A percentile compares a stretch with the other conserved stretches of the same genome.
Conservation (phyloP, 352 stramenopile genomes). For the Discostella stelligera region DNA sequence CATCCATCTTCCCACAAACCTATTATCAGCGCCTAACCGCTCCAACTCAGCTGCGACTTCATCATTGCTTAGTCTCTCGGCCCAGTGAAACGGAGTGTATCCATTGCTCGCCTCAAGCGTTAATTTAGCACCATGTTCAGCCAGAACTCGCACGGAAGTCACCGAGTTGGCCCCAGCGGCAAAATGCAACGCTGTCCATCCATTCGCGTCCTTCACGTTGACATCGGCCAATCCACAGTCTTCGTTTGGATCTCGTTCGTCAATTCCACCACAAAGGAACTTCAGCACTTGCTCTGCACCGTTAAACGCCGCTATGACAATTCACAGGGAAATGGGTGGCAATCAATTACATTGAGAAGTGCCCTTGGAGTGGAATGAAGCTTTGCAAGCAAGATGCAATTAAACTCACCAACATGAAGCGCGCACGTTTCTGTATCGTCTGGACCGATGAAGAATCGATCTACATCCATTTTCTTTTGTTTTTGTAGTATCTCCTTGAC, state of each 20-base stretch:
- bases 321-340: too few species aligned
- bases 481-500: slow-evolving; percentile 65
- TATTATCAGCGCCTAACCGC: slow-evolving; percentile 46
- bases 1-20: slow-evolving; percentile 42
- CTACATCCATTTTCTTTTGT: slow-evolving; percentile 58
- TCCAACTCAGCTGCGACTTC: slow-evolving; percentile 58
- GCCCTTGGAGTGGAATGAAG: too few species aligned
- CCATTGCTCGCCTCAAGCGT: slow-evolving; percentile 72
- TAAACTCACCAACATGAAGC: slow-evolving; percentile 49
- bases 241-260: slow-evolving; percentile 40
- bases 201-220: slow-evolving; percentile 65
- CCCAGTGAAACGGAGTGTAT: slow-evolving; percentile 76
- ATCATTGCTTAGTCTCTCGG: slow-evolving; percentile 61
- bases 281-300: slow-evolving; percentile 58
- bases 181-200: slow-evolving; percentile 75
- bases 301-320: slow-evolving; percentile 51
- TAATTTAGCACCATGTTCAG: slow-evolving; percentile 58
- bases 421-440: slow-evolving; percentile 72
- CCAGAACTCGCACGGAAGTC: slow-evolving; percentile 50
- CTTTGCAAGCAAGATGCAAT: too few species aligned
- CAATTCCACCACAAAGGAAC: slow-evolving; percentile 64
- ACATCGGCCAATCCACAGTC: slow-evolving; percentile 65
- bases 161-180: slow-evolving; percentile 60
- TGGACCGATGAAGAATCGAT: slow-evolving; percentile 64
- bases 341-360: too few species aligned